Conservation (phyloP, 106 monocot species). For the Agapanthus africanus region DNA sequence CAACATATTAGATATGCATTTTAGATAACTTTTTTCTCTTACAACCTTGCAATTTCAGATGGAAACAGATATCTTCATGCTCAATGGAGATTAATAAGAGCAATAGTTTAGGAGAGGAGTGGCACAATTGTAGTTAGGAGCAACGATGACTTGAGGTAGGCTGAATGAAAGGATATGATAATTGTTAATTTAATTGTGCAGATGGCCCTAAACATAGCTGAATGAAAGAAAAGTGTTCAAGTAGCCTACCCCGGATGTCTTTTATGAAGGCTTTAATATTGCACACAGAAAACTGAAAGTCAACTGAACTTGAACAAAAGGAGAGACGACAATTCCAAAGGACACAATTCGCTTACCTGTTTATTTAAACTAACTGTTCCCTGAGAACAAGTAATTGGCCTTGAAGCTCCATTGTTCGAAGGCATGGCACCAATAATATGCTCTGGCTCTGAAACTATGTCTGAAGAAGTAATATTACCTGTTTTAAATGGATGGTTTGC, state of each 20-base stretch:
- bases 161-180: too few relatives aligned
- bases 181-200: too few relatives aligned
- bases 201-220: too few relatives aligned
- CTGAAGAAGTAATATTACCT: not conserved
- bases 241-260: too few relatives aligned
- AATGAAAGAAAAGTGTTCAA: too few relatives aligned
- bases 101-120: too few relatives aligned
- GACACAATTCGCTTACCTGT: slow-evolving; percentile 3
- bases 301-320: not conserved
- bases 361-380: slow-evolving; percentile 7
- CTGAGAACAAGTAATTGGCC: slow-evolving; percentile 6
- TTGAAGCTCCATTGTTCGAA: not conserved
- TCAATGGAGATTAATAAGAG: too few relatives aligned
- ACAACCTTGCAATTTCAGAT: not conserved
- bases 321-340: not conserved
- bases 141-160: too few relatives aligned
- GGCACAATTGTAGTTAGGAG: too few relatives aligned
- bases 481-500: not conserved
- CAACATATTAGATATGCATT: not conserved
- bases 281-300: too few relatives aligned
- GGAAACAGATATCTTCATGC: too few relatives aligned
- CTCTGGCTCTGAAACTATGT: slow-evolving; percentile 4
- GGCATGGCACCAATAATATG: not conserved
- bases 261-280: too few relatives aligned
- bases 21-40: not conserved